phyloP scores from a whole-genome alignment of 345 rosid species.

The Brassica nigra region DNA sequence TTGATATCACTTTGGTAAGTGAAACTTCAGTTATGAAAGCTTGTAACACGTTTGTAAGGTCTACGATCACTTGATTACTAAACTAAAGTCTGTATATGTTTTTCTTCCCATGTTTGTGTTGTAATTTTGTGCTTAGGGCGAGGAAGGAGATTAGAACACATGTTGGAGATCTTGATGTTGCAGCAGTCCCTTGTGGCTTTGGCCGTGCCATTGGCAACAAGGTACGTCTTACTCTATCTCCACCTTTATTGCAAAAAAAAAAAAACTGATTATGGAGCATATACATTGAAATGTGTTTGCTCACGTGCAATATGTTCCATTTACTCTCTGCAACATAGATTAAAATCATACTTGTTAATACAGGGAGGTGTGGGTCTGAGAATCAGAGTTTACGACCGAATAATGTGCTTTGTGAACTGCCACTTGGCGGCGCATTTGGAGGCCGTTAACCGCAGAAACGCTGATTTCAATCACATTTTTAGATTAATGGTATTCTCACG shows the following conservation, averaged over 20 bases:
- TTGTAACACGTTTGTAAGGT: background rate
- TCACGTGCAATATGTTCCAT: no score
- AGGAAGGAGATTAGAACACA: conserved; percentile 81
- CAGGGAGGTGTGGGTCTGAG: conserved; percentile 91
- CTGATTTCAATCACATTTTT: conserved; percentile 78
- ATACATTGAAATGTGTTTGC: no score
- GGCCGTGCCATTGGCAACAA: conserved; percentile 99
- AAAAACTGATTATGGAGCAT: no score
- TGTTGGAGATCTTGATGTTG: conserved; percentile 96
- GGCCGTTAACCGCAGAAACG: conserved; percentile 74
- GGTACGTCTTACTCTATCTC: conserved; percentile 42
- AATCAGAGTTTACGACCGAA: conserved; percentile 77
- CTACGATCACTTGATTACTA: background rate
- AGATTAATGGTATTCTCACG: conserved; percentile 62
- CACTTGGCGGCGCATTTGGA: conserved; percentile 88
- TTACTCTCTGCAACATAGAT: background rate
- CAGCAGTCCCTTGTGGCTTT: conserved; percentile 96
- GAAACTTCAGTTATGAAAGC: no score
- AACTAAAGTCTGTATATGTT: background rate
- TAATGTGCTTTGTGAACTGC: conserved; percentile 78
- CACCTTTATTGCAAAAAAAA: no score
- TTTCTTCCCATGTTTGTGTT: conserved; percentile 8
- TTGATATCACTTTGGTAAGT: conserved; percentile 84
- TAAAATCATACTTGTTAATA: conserved; percentile 6
- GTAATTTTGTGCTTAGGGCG: conserved; percentile 60